Conservation (phyloP, 495 filamentous ascomycete genomes). For the Glutinoglossum americanum region DNA sequence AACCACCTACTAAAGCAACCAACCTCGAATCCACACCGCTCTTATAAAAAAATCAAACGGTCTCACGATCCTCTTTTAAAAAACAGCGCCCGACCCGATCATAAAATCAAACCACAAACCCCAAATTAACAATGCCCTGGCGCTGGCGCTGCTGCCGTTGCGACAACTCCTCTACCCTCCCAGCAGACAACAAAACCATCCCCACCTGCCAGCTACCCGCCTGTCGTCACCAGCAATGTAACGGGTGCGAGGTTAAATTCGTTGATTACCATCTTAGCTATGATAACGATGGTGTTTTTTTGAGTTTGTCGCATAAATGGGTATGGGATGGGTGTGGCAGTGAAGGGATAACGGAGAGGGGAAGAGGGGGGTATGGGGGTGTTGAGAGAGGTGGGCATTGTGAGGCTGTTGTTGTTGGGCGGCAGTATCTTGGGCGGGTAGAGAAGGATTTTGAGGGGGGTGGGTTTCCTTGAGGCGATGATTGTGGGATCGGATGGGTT, state of each 20-base stretch:
- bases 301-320: neutral
- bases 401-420: too few species aligned
- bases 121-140: neutral
- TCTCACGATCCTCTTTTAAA: too few species aligned
- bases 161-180: neutral
- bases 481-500: too few species aligned
- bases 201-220: neutral
- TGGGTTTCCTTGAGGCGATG: too few species aligned
- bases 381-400: too few species aligned
- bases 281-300: neutral
- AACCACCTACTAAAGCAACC: too few species aligned
- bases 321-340: neutral
- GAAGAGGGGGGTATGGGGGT: neutral
- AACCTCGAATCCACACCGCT: too few species aligned
- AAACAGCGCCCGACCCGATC: too few species aligned
- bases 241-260: neutral
- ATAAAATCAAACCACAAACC: neutral
- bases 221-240: neutral
- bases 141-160: neutral
- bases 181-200: neutral
- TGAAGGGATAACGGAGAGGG: neutral
- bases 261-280: neutral
- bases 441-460: too few species aligned
- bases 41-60: too few species aligned
- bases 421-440: too few species aligned